phyloP scores from a whole-genome alignment of 2,329 filamentous ascomycete species.

The Beauveria sp. region DNA sequence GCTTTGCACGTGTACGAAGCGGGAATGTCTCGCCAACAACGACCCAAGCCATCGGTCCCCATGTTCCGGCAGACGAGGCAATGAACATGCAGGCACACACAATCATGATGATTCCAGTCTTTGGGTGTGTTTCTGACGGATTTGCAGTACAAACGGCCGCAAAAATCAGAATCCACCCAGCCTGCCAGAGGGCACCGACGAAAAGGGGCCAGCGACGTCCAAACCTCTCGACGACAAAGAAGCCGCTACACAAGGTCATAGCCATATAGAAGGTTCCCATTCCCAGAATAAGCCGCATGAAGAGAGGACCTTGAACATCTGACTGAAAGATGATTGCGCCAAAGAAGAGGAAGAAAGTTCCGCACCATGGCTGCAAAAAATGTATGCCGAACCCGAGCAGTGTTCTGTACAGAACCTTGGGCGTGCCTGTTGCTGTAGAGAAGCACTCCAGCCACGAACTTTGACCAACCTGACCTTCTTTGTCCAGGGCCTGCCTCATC shows the following conservation, averaged over 20 bases:
- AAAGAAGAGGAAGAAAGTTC: slow-evolving; percentile 56
- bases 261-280: slow-evolving; percentile 53
- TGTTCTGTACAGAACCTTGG: slow-evolving; percentile 57
- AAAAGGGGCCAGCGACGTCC: slow-evolving; percentile 63
- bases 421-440: slow-evolving; percentile 40
- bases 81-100: slow-evolving; percentile 70
- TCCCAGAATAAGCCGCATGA: slow-evolving; percentile 60
- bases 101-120: slow-evolving; percentile 60
- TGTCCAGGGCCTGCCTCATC: slow-evolving; percentile 40
- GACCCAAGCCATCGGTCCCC: slow-evolving; percentile 64
- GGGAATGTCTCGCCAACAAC: slow-evolving; percentile 61
- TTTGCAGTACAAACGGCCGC: slow-evolving; percentile 46
- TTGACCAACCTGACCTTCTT: slow-evolving; percentile 36
- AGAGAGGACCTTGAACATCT: slow-evolving; percentile 57
- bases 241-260: slow-evolving; percentile 60
- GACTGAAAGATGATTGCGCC: slow-evolving; percentile 61
- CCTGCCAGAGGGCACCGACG: slow-evolving; percentile 60
- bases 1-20: slow-evolving; percentile 45
- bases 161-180: slow-evolving; percentile 57
- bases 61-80: slow-evolving; percentile 60
- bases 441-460: slow-evolving; percentile 55
- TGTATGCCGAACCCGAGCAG: slow-evolving; percentile 56
- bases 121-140: slow-evolving; percentile 30
- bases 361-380: slow-evolving; percentile 61
- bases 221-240: slow-evolving; percentile 59